Conservation (phyloP, 2,329 filamentous ascomycete species). For the Colletotrichum zoysiae region DNA sequence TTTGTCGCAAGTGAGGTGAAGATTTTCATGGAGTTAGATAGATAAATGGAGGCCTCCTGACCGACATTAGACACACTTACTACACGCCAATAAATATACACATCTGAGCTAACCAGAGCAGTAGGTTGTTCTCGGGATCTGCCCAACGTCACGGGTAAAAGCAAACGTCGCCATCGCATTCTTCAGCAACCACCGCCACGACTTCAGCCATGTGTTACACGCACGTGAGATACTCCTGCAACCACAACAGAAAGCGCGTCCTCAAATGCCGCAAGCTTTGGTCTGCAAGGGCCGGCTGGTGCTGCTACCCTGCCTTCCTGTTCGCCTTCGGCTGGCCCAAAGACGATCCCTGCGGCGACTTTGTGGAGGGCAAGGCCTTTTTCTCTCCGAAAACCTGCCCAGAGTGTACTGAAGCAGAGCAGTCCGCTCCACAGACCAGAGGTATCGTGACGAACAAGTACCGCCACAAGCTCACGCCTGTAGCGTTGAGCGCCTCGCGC, state of each 20-base stretch:
- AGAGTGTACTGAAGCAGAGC: constrained; percentile 25
- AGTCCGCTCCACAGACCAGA: constrained; percentile 12
- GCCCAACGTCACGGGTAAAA: neutral
- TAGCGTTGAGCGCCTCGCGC: constrained; percentile 7
- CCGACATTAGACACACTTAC: neutral
- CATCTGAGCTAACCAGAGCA: neutral
- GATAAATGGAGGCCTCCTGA: neutral
- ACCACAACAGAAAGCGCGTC: constrained; percentile 19
- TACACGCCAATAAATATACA: neutral
- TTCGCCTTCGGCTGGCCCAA: constrained; percentile 33
- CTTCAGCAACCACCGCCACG: neutral
- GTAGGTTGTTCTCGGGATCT: neutral
- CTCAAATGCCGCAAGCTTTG: constrained; percentile 30
- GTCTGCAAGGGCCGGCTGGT: constrained; percentile 15
- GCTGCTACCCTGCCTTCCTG: constrained; percentile 23
- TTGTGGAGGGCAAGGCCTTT: constrained; percentile 2
- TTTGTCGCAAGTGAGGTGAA: neutral
- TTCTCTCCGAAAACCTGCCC: constrained; percentile 9
- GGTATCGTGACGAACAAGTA: constrained; percentile 28
- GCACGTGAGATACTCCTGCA: constrained; percentile 18
- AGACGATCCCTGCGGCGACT: constrained; percentile 21
- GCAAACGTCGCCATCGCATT: neutral
- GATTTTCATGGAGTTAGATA: constrained; percentile 5
- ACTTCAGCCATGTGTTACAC: constrained; percentile 37
- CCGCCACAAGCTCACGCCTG: constrained; percentile 9